These are phyloP conservation scores for Leishmania aethiopica DNA, from an alignment of 208 protist genomes.

Conservation along the genomic window DNA sequence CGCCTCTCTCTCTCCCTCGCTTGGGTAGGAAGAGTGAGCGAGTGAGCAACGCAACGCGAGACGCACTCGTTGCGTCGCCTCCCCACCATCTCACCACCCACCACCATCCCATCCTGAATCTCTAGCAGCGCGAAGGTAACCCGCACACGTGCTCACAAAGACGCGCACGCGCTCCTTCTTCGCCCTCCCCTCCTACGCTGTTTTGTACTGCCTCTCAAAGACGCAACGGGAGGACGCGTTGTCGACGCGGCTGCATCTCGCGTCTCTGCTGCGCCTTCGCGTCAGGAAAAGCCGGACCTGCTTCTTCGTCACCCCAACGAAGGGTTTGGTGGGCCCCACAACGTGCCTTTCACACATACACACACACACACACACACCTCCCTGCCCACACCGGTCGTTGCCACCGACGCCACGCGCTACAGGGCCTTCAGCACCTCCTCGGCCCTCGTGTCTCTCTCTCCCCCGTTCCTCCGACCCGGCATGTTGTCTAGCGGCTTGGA, in stretches of 20 bases:
- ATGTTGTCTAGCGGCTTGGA: constrained; percentile 50
- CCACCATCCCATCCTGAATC: neutral
- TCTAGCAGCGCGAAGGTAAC: neutral
- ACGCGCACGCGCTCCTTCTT: constrained; percentile 5
- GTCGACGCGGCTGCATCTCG: neutral
- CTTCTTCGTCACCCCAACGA: neutral
- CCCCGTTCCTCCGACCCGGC: neutral
- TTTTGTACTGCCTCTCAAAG: constrained; percentile 4
- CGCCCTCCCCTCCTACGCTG: constrained; percentile 12
- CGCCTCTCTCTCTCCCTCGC: no score
- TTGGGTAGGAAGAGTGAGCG: neutral
- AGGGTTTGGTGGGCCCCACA: neutral
- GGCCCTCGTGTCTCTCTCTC: neutral
- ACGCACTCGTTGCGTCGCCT: neutral
- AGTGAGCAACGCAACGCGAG: neutral
- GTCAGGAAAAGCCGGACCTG: neutral
- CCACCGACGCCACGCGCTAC: neutral
- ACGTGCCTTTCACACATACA: neutral
- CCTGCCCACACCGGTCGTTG: no score
- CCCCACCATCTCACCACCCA: neutral
- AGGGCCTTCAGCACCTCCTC: neutral
- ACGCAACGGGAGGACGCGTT: neutral
- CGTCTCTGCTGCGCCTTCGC: neutral
- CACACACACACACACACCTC: neutral
- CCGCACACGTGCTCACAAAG: neutral